Evolutionary conservation across 805 yeast species (phyloP).

Genomic region (Candida xyloterini): DNA sequence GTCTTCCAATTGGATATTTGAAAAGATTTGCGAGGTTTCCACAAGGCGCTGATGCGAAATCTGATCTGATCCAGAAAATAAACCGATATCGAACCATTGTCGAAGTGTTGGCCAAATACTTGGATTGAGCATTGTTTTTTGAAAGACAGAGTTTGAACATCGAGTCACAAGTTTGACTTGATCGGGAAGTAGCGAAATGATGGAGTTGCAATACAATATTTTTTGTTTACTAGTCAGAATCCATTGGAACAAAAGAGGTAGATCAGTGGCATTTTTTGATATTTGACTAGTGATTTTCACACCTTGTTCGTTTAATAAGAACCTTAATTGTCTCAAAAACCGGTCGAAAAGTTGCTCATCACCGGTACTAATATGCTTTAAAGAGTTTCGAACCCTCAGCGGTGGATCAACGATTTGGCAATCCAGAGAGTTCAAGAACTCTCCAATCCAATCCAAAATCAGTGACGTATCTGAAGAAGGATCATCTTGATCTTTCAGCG

Average conservation of each 20-base stretch:
- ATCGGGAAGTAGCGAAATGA: constrained; percentile 10
- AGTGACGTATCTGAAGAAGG: constrained; percentile 23
- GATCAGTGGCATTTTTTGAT: constrained; percentile 2
- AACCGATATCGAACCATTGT: constrained; percentile 15
- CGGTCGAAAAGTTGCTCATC: constrained; percentile 18
- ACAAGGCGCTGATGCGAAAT: constrained; percentile 13
- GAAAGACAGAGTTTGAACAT: constrained; percentile 25
- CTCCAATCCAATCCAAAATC: constrained; percentile 28
- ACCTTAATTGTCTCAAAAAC: constrained; percentile 15
- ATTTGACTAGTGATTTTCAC: not conserved
- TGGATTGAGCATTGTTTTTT: constrained; percentile 9
- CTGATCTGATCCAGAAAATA: constrained; percentile 13
- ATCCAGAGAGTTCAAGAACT: constrained; percentile 12
- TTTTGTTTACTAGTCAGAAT: constrained; percentile 13
- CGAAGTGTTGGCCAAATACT: constrained; percentile 11
- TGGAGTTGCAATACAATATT: constrained; percentile 11
- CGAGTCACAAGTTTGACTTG: constrained; percentile 21
- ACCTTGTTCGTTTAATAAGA: constrained; percentile 17
- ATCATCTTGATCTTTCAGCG: constrained; percentile 19
- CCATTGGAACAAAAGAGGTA: constrained; percentile 17
- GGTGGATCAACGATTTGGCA: constrained; percentile 19
- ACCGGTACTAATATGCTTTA: constrained; percentile 18
- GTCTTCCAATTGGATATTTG: constrained; percentile 20
- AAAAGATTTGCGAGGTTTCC: constrained; percentile 19
- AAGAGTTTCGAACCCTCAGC: constrained; percentile 21